Evolutionary conservation across 2,329 filamentous ascomycete species (phyloP).

Genomic region (Apiospora rasikravindrae): DNA sequence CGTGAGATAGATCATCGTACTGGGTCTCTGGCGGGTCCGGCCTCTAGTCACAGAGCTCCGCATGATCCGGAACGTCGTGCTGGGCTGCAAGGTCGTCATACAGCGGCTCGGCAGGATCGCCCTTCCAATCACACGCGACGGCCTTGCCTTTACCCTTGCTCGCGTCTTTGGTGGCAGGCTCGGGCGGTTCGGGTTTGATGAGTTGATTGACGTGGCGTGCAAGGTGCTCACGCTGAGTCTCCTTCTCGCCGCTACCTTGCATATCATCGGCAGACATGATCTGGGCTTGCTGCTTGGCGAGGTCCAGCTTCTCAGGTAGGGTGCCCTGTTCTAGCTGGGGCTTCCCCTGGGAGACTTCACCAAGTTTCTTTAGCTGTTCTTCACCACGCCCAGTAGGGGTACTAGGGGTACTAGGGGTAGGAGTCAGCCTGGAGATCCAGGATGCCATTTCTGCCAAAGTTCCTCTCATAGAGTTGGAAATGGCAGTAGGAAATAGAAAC

Average conservation of each 20-base stretch:
- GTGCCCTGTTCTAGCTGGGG: not conserved
- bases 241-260: not conserved
- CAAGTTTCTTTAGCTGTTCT: not conserved
- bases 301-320: not conserved
- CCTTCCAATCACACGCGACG: slow-evolving; percentile 33
- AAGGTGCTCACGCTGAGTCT: not conserved
- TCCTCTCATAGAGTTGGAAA: not conserved
- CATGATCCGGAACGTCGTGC: slow-evolving; percentile 2
- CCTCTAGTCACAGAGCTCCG: slow-evolving; percentile 25
- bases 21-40: slow-evolving; percentile 25
- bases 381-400: not conserved
- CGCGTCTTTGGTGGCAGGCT: not conserved
- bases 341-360: not conserved
- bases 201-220: not conserved
- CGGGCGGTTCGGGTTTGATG: not conserved
- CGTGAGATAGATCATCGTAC: slow-evolving; percentile 23
- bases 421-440: not conserved
- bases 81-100: slow-evolving; percentile 34
- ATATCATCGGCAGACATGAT: not conserved
- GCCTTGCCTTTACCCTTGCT: not conserved
- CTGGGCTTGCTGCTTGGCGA: not conserved
- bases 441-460: not conserved
- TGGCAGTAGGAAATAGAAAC: not conserved
- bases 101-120: slow-evolving; percentile 33
- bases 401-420: no score